Conservation (phyloP, 2,329 filamentous ascomycete genomes). For the Nemania diffusa region DNA sequence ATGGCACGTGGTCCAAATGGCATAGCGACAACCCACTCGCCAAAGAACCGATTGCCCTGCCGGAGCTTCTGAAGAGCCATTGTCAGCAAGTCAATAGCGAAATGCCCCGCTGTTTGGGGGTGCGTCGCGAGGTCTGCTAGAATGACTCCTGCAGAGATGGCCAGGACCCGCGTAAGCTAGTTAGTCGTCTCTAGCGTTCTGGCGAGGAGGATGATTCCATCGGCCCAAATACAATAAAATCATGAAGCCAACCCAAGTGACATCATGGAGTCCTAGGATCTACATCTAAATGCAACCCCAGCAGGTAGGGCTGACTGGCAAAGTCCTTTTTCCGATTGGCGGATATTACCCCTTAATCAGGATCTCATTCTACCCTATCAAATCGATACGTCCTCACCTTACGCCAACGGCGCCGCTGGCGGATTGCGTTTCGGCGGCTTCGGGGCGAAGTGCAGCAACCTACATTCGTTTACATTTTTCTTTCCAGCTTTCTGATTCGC, state of each 20-base stretch:
- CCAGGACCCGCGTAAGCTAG: neutral
- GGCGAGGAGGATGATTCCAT: neutral
- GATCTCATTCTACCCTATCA: neutral
- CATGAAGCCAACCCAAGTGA: neutral
- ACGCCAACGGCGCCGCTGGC: neutral
- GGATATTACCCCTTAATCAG: conserved; percentile 18
- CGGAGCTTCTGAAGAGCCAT: neutral
- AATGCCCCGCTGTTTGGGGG: neutral
- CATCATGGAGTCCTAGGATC: conserved; percentile 13
- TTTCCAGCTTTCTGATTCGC: conserved; percentile 16
- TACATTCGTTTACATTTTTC: neutral
- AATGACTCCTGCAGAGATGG: neutral
- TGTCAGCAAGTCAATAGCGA: neutral
- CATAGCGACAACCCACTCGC: neutral
- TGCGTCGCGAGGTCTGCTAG: neutral
- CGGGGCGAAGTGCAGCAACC: conserved; percentile 1
- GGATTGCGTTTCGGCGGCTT: neutral
- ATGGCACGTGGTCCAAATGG: neutral
- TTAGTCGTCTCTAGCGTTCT: neutral
- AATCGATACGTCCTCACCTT: neutral
- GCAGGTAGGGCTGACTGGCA: conserved; percentile 25
- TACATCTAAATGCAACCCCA: conserved; percentile 4
- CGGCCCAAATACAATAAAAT: conserved; percentile 13
- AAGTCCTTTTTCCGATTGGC: conserved; percentile 20
- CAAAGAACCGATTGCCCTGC: neutral